Evolutionary conservation across 2,329 filamentous ascomycete species (phyloP).

Genomic region (Epichloe glyceriae): DNA sequence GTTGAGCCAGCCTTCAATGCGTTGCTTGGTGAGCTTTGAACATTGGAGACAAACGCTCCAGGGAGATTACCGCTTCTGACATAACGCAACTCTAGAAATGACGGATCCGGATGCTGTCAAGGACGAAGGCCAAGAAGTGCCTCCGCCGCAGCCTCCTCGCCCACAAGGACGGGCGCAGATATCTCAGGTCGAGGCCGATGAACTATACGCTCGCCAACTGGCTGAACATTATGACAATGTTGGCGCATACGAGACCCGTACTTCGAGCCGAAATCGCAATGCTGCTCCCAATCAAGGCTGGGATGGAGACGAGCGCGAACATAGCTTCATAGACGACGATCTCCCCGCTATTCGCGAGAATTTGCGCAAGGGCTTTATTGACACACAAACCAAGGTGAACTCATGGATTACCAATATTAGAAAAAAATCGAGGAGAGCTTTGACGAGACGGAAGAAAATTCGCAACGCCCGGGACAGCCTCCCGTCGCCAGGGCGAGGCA

Average conservation of each 20-base stretch:
- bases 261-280: conserved; percentile 29
- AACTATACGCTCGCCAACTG: conserved; percentile 81
- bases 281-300: conserved; percentile 26
- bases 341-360: conserved; percentile 88
- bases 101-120: conserved; percentile 59
- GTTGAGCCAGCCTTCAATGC: conserved; percentile 95
- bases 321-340: conserved; percentile 92
- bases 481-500: conserved; percentile 44
- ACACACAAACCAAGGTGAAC: conserved; percentile 89
- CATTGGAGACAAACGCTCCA: background rate
- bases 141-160: conserved; percentile 69
- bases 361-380: conserved; percentile 83
- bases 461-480: conserved; percentile 18
- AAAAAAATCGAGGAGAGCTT: conserved; percentile 89
- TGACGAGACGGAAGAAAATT: conserved; percentile 47
- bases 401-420: conserved; percentile 82
- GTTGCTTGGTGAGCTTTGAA: conserved; percentile 52
- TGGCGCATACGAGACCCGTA: conserved; percentile 44
- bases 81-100: conserved; percentile 44
- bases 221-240: conserved; percentile 75
- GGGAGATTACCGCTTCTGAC: background rate
- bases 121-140: conserved; percentile 40
- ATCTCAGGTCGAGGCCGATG: conserved; percentile 80
- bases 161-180: conserved; percentile 50
- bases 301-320: conserved; percentile 53